Conservation (phyloP, 2,329 filamentous ascomycete species). For the Colletotrichum gigasporum region DNA sequence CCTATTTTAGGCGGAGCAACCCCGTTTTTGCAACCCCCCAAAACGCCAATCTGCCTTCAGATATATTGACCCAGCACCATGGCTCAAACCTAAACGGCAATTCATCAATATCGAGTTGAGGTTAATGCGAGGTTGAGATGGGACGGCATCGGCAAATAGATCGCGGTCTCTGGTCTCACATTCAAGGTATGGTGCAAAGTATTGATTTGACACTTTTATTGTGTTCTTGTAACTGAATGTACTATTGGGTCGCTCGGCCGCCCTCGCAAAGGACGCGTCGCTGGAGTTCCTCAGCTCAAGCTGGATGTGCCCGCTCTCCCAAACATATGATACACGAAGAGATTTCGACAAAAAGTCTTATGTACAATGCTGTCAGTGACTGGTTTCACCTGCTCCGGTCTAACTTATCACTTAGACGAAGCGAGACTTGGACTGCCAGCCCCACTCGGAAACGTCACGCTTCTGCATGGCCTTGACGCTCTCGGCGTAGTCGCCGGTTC, state of each 20-base stretch:
- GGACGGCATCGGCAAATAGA: no score
- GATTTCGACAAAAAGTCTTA: background rate
- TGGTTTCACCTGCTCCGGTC: background rate
- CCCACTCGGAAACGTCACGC: constrained; percentile 24
- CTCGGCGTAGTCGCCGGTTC: constrained; percentile 51
- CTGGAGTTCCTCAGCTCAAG: background rate
- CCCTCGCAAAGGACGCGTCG: background rate
- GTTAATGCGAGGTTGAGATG: no score
- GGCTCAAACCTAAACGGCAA: no score
- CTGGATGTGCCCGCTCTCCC: background rate
- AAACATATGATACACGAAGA: constrained; percentile 16
- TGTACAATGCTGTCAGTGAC: background rate
- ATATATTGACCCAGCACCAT: no score
- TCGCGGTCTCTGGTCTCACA: background rate
- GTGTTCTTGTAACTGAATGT: background rate
- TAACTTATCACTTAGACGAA: constrained; percentile 7
- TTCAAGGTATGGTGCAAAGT: background rate
- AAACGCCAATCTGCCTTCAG: no score
- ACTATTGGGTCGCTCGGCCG: background rate
- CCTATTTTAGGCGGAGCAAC: no score
- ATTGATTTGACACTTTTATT: no score
- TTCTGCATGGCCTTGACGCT: constrained; percentile 40
- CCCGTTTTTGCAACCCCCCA: no score
- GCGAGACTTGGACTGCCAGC: constrained; percentile 31
- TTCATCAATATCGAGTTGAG: no score